These are phyloP conservation scores for Nitzschia inconspicua DNA, from an alignment of 108 stramenopile species.

Conservation along the genomic window DNA sequence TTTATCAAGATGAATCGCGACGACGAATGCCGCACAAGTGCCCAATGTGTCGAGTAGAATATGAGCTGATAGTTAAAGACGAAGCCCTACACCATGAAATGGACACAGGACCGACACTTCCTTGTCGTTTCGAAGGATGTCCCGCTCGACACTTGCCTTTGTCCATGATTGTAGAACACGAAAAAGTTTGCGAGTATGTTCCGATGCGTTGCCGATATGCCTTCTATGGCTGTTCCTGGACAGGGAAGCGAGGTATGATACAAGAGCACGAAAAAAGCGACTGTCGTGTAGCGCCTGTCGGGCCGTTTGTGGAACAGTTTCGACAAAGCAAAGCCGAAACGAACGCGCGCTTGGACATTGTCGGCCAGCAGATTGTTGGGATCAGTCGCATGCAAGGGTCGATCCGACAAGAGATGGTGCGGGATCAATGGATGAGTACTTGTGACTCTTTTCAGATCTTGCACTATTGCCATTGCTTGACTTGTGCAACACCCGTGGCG, in stretches of 20 bases:
- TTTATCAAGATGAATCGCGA: background rate
- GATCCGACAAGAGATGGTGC: conserved; percentile 8
- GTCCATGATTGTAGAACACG: conserved; percentile 18
- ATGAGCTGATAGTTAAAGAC: conserved; percentile 7
- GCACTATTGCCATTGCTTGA: conserved; percentile 24
- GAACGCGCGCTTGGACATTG: conserved; percentile 9
- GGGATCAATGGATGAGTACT: conserved; percentile 12
- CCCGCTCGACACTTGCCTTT: conserved; percentile 8
- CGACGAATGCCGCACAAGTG: conserved; percentile 14
- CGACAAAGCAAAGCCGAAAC: conserved; percentile 10
- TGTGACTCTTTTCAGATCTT: conserved; percentile 14
- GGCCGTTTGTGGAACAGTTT: conserved; percentile 15
- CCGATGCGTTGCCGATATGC: conserved; percentile 19
- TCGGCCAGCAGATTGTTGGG: conserved; percentile 17
- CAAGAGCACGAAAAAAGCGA: conserved; percentile 12
- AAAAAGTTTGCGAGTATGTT: conserved; percentile 14
- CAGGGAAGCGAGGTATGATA: conserved; percentile 13
- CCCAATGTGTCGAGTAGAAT: conserved; percentile 27
- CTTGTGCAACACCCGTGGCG: conserved; percentile 18
- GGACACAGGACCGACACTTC: background rate
- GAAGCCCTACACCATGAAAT: conserved; percentile 5
- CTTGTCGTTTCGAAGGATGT: conserved; percentile 26
- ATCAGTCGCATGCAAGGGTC: conserved; percentile 6
- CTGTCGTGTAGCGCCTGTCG: conserved; percentile 11
- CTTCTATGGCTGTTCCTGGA: conserved; percentile 31